phyloP scores from a whole-genome alignment of 768 basidiomycete genomes.

The Leccinellum rugosiceps region DNA sequence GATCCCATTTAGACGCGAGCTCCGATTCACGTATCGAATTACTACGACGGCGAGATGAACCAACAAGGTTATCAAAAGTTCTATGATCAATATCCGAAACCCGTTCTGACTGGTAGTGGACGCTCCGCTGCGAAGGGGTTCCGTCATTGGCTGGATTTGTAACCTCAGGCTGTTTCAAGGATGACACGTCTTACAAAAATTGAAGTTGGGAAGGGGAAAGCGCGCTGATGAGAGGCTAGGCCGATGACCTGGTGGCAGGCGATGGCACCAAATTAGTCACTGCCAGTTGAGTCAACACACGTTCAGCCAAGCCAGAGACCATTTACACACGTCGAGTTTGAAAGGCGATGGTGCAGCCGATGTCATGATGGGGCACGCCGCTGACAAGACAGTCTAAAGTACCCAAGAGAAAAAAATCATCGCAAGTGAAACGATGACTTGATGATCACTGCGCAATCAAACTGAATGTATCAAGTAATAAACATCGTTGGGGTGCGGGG shows the following conservation, averaged over 20 bases:
- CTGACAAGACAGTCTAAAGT: neutral
- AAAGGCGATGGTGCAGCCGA: neutral
- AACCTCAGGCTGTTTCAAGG: too few relatives aligned
- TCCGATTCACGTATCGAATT: too few relatives aligned
- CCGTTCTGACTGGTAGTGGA: too few relatives aligned
- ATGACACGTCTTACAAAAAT: neutral
- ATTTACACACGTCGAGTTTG: neutral
- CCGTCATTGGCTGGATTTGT: too few relatives aligned
- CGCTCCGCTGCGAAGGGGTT: too few relatives aligned
- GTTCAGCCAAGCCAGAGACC: too few relatives aligned
- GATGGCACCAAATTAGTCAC: constrained; percentile 8
- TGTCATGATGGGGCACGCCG: neutral
- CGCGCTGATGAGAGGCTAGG: neutral
- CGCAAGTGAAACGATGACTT: constrained; percentile 3
- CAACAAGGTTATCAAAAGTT: too few relatives aligned
- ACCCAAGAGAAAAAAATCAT: neutral
- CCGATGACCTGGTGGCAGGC: constrained; percentile 9
- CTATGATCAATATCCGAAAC: too few relatives aligned
- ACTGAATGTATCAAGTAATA: neutral
- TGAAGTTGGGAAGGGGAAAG: neutral
- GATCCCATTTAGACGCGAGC: too few relatives aligned
- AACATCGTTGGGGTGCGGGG: too few relatives aligned
- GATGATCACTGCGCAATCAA: constrained; percentile 18
- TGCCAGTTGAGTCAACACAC: neutral
- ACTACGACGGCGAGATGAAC: too few relatives aligned